These are phyloP conservation scores for Xylaria curta DNA, from an alignment of 495 filamentous ascomycete genomes.

Conservation along the genomic window DNA sequence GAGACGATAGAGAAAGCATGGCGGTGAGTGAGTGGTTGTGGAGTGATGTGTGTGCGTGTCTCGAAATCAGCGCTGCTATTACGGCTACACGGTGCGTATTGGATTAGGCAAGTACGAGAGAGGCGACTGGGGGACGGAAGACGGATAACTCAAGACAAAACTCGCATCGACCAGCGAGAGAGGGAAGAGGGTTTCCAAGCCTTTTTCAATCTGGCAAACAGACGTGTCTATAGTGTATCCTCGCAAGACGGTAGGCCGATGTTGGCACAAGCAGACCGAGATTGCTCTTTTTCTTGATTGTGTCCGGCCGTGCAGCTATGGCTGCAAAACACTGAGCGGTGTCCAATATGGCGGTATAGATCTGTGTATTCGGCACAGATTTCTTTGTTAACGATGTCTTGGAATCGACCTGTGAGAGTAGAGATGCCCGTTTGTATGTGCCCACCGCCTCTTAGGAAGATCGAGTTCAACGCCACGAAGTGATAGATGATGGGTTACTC, in stretches of 20 bases:
- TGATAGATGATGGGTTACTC: slow-evolving; percentile 47
- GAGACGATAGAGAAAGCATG: slow-evolving; percentile 64
- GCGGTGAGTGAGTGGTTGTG: slow-evolving; percentile 39
- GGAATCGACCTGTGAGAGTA: slow-evolving; percentile 53
- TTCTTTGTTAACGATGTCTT: slow-evolving; percentile 52
- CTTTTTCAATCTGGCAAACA: slow-evolving; percentile 45
- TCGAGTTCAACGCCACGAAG: slow-evolving; percentile 47
- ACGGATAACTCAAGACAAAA: slow-evolving; percentile 41
- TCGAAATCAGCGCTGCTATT: slow-evolving; percentile 40
- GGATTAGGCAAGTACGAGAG: slow-evolving; percentile 23
- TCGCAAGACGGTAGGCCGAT: slow-evolving; percentile 41
- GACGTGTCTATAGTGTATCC: slow-evolving; percentile 37
- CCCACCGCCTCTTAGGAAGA: slow-evolving; percentile 53
- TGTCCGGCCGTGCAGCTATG: slow-evolving; percentile 43
- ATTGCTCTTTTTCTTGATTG: slow-evolving; percentile 48
- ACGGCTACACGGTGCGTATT: slow-evolving; percentile 40
- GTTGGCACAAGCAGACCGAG: slow-evolving; percentile 48
- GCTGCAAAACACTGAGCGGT: slow-evolving; percentile 45
- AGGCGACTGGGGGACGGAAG: slow-evolving; percentile 30
- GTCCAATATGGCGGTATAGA: slow-evolving; percentile 42
- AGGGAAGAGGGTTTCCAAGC: slow-evolving; percentile 37
- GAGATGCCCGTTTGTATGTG: slow-evolving; percentile 48
- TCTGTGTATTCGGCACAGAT: slow-evolving; percentile 49
- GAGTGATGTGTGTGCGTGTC: slow-evolving; percentile 38
- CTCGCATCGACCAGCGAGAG: slow-evolving; percentile 41